Conservation (phyloP, 768 basidiomycete genomes). For the Tylopilus plumbeoviolaceoides region DNA sequence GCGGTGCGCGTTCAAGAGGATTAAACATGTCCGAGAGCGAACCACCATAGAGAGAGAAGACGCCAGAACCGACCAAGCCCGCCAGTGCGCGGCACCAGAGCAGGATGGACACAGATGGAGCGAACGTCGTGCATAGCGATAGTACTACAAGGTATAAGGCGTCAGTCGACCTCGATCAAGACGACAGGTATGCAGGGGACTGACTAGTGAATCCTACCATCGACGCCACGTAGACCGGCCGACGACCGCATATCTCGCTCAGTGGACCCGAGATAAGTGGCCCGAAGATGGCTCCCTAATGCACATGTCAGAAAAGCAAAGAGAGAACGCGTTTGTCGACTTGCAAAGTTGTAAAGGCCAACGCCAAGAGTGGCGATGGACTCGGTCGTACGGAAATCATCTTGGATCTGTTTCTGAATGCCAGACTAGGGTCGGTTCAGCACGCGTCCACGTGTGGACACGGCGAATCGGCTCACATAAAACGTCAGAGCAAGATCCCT, state of each 20-base stretch:
- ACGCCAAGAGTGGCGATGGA: constrained; percentile 25
- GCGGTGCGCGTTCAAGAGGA: constrained; percentile 25
- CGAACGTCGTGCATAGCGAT: constrained; percentile 20
- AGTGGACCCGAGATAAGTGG: constrained; percentile 24
- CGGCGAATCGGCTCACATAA: constrained; percentile 16
- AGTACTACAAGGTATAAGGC: constrained; percentile 14
- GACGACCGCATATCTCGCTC: constrained; percentile 25
- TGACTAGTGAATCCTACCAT: constrained; percentile 22
- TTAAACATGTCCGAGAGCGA: constrained; percentile 29
- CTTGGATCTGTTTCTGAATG: constrained; percentile 25
- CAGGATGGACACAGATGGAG: constrained; percentile 20
- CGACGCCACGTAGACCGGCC: constrained; percentile 19
- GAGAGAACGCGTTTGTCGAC: background rate
- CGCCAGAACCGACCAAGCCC: constrained; percentile 22
- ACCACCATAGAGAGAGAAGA: constrained; percentile 30
- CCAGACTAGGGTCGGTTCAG: constrained; percentile 21
- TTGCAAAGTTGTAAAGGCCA: constrained; percentile 27
- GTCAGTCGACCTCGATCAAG: constrained; percentile 5
- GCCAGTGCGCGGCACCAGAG: constrained; percentile 19
- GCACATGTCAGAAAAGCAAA: background rate
- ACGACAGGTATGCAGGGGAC: background rate
- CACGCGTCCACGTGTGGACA: background rate
- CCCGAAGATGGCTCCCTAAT: constrained; percentile 23
- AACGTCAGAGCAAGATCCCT: constrained; percentile 27
- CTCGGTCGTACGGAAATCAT: constrained; percentile 17